phyloP scores from a whole-genome alignment of 2,329 filamentous ascomycete genomes.

The Colletotrichum tanaceti region DNA sequence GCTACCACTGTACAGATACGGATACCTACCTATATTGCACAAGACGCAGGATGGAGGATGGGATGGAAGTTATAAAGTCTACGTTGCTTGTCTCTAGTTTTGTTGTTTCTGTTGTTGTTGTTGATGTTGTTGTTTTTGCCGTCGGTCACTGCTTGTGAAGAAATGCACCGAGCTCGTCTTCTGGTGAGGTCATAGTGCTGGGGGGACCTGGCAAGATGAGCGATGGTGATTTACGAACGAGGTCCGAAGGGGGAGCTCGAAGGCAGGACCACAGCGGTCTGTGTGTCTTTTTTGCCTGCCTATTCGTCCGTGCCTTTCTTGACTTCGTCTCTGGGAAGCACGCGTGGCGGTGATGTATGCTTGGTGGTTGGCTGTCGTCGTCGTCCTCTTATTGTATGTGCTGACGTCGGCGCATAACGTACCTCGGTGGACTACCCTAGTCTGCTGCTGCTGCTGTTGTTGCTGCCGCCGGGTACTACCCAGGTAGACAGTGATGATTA shows the following conservation, averaged over 20 bases:
- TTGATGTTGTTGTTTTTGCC: neutral
- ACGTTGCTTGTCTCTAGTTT: neutral
- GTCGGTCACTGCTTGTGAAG: constrained; percentile 20
- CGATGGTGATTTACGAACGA: constrained; percentile 18
- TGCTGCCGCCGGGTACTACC: constrained; percentile 30
- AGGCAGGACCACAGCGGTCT: constrained; percentile 18
- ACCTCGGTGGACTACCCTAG: neutral
- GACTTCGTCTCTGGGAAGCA: constrained; percentile 7
- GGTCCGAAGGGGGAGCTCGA: constrained; percentile 14
- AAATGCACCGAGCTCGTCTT: constrained; percentile 25
- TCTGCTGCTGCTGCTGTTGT: neutral
- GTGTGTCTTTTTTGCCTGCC: too few relatives aligned
- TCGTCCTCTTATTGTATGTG: constrained; percentile 12
- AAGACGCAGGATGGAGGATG: neutral
- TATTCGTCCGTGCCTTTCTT: constrained; percentile 7
- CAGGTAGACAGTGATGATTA: constrained; percentile 22
- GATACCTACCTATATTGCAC: neutral
- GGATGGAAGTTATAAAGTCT: neutral
- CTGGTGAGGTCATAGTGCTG: constrained; percentile 40
- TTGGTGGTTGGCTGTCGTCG: constrained; percentile 23
- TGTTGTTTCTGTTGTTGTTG: too few relatives aligned
- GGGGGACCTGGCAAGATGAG: constrained; percentile 25
- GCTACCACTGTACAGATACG: neutral
- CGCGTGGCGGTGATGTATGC: constrained; percentile 19
- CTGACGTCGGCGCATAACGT: constrained; percentile 38